phyloP scores from a whole-genome alignment of 1,284 basidiomycete genomes.

The Inonotus obliquus region DNA sequence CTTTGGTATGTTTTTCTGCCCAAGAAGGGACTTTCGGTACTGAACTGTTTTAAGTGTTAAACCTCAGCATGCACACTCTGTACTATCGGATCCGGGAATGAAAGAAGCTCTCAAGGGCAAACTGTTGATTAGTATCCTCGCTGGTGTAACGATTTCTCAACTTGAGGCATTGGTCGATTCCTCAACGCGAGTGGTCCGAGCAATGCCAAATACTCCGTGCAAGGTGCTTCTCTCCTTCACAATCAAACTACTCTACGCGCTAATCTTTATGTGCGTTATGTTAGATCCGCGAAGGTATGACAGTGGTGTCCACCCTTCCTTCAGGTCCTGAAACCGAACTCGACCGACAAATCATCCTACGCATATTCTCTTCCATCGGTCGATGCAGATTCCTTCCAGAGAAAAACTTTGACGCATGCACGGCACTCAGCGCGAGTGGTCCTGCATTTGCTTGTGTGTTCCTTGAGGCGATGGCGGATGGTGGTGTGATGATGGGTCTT shows the following conservation, averaged over 20 bases:
- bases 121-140: conserved; percentile 93
- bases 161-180: conserved; percentile 71
- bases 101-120: conserved; percentile 84
- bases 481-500: conserved; percentile 99
- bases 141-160: conserved; percentile 89
- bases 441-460: conserved; percentile 97
- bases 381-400: conserved; percentile 92
- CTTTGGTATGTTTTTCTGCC: conserved; percentile 59
- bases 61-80: conserved; percentile 80
- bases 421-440: conserved; percentile 92
- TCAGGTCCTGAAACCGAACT: conserved; percentile 45
- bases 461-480: conserved; percentile 98
- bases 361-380: conserved; percentile 94
- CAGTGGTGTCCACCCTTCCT: conserved; percentile 75
- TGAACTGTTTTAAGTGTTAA: conserved; percentile 65
- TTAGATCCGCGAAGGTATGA: conserved; percentile 97
- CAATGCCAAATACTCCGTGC: conserved; percentile 99
- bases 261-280: not conserved
- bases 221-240: conserved; percentile 51
- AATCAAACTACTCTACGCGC: not conserved
- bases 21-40: no score
- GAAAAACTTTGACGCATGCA: conserved; percentile 98
- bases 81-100: conserved; percentile 81
- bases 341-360: conserved; percentile 76
- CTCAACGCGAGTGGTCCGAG: conserved; percentile 84